Conservation (phyloP, 129 eudicot species). For the Flaveria robusta region DNA sequence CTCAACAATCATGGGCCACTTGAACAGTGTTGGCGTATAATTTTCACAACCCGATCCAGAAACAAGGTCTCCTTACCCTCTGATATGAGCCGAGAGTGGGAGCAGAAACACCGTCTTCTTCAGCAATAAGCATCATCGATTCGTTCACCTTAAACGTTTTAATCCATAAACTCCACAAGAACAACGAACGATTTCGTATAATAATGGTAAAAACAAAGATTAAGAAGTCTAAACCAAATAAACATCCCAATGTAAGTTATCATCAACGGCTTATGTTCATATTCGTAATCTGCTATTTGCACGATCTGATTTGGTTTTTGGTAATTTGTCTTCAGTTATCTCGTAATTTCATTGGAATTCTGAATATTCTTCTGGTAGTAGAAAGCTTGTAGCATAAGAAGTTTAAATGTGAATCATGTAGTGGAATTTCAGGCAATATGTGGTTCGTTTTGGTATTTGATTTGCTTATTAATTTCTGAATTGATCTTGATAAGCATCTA, state of each 20-base stretch:
- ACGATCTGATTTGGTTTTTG: constrained; percentile 10
- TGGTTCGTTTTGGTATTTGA: neutral
- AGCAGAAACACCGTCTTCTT: constrained; percentile 18
- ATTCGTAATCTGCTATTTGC: constrained; percentile 16
- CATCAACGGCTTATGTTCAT: neutral
- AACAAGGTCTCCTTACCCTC: too few species aligned
- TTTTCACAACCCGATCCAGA: too few species aligned
- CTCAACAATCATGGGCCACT: neutral
- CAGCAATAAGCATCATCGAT: neutral
- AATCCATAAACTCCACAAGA: neutral
- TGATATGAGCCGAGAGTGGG: constrained; percentile 3
- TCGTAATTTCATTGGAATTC: neutral
- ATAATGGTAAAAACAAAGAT: constrained; percentile 76
- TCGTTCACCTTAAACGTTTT: constrained; percentile 11
- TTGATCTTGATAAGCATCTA: constrained; percentile 19
- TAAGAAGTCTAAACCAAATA: constrained; percentile 61
- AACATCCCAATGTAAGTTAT: constrained; percentile 53
- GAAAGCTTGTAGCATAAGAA: neutral
- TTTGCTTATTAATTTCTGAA: neutral
- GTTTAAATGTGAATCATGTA: neutral
- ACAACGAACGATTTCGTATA: constrained; percentile 12
- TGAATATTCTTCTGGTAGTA: neutral
- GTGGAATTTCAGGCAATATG: constrained; percentile 8
- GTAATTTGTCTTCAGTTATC: neutral
- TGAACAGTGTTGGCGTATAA: neutral